These are phyloP conservation scores for Yamadazyma mexicana DNA, from an alignment of 1,139 yeast genomes.

Conservation along the genomic window DNA sequence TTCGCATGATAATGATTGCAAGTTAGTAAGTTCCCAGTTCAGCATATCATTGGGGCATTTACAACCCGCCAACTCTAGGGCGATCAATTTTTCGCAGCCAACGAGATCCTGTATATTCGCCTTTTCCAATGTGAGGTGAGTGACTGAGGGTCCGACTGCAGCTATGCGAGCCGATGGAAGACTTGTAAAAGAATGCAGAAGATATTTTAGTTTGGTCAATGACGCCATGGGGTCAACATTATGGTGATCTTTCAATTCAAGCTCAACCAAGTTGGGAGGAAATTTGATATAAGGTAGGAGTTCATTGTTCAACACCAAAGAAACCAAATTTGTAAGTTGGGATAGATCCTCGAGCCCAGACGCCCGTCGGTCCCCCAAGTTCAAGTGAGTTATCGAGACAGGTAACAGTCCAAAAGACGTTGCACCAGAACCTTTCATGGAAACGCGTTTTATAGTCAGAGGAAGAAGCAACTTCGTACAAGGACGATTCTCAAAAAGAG, in stretches of 20 bases:
- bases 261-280: neutral
- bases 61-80: no score
- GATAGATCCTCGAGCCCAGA: no score
- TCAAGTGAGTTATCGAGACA: no score
- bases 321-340: no score
- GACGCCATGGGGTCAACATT: neutral
- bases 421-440: no score
- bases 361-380: no score
- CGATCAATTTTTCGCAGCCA: no score
- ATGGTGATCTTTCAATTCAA: neutral
- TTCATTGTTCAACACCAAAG: neutral
- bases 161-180: neutral
- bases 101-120: neutral
- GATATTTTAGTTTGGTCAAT: neutral
- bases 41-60: neutral
- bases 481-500: no score
- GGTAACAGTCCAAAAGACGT: no score
- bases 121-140: neutral
- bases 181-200: neutral
- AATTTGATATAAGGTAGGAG: neutral
- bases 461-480: no score
- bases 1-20: neutral
- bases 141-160: neutral
- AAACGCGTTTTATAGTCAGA: no score
- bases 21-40: neutral